phyloP scores from a whole-genome alignment of 805 yeast species.

The Pichia ethanolica region DNA sequence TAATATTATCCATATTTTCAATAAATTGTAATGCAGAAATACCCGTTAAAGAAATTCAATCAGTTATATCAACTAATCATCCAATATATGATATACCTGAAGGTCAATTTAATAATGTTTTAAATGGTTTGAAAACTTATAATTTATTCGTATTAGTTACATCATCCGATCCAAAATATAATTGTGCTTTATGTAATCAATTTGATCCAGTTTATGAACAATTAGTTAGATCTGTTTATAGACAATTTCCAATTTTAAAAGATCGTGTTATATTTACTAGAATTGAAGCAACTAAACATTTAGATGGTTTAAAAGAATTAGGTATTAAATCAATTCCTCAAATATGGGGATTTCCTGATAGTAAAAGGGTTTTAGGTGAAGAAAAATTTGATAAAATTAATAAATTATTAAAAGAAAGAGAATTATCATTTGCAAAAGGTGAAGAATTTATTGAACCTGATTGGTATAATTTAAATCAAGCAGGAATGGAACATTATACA shows the following conservation, averaged over 20 bases:
- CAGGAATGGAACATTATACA: constrained; percentile 13
- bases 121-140: constrained; percentile 45
- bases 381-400: constrained; percentile 1
- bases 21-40: background rate
- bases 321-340: constrained; percentile 51
- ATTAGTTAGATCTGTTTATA: constrained; percentile 37
- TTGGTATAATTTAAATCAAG: constrained; percentile 5
- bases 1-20: background rate
- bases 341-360: constrained; percentile 52
- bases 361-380: constrained; percentile 8
- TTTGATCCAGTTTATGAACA: constrained; percentile 34
- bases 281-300: constrained; percentile 44
- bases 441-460: constrained; percentile 3
- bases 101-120: constrained; percentile 31
- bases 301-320: constrained; percentile 33
- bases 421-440: background rate
- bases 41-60: constrained; percentile 1
- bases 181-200: constrained; percentile 41
- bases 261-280: constrained; percentile 38
- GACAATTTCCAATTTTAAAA: constrained; percentile 34
- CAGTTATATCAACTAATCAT: background rate
- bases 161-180: constrained; percentile 34
- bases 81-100: constrained; percentile 26
- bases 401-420: background rate
- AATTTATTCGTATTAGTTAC: constrained; percentile 47